Base-by-base conservation (phyloP, 2,329 filamentous ascomycete genomes). In the Cladosporium halotolerans region DNA sequence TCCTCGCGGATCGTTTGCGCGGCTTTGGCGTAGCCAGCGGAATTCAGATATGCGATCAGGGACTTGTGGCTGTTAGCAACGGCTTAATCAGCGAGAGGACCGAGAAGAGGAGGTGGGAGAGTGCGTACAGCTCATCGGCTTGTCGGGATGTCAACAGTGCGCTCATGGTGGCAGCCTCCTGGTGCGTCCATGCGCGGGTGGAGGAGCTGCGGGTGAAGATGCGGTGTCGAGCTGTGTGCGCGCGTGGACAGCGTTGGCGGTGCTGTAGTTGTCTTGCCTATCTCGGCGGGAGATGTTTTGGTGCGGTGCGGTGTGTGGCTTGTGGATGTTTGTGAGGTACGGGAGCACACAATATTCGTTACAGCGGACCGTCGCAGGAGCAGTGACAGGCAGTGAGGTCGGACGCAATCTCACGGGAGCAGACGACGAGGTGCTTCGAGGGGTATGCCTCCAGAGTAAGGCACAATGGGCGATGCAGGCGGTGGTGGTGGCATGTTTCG, bases 21-120 rank as follows among this genome's bases (percentile, higher is more conserved):
- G 57, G 81, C 84, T 53, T 82, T 82, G 28, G 82, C 73, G 40
- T 93, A 81, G 67, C 85, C 86, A 67, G 82, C 84, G 33, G 88
- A 84, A 44, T 83, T 79, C 16, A 96, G 78, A 69, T 96, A 96
- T 62, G 91, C 89, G 67, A 96, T 86, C 63, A 96, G 89, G 59
- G 90, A 88, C 76, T 95, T 95, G 78, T 96, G 89, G 67, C 89
- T 95, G 73, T 66, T 62, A 58, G 52, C 58, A 60, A 59, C 23
- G 47, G 45, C 45, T 42, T 54, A 55, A 66, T 69, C 63, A 67
- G 67, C 62, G 54, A 61, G 46, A 54, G 46, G 39, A 45, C 33
- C 50, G 41, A 50, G 53, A 42, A 23, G 47, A 53, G 55, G 32
- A 56, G 45, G 51, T 47, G 36, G 53, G 56, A 45, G 57, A 31